Evolutionary conservation across 2,329 filamentous ascomycete species (phyloP).

Genomic region (Pleomassaria siparia): DNA sequence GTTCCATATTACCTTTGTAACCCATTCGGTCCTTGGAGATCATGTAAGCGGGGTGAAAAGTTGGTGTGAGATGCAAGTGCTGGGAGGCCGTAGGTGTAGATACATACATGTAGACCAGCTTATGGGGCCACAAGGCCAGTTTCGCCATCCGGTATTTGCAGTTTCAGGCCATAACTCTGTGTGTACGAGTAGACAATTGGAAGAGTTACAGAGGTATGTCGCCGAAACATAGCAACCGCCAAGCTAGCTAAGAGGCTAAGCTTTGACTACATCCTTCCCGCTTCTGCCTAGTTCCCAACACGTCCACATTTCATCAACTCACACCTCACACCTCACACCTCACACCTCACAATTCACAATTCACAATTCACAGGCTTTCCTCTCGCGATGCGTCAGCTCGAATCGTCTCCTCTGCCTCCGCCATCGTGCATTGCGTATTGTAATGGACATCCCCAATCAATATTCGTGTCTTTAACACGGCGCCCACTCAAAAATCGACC

Average conservation of each 20-base stretch:
- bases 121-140: background rate
- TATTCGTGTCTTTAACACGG: background rate
- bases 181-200: no score
- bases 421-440: background rate
- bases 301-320: background rate
- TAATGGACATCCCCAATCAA: background rate
- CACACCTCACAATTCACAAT: no score
- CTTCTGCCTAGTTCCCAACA: background rate
- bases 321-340: background rate
- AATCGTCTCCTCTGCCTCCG: background rate
- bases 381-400: background rate
- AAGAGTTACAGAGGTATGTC: no score
- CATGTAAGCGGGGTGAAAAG: no score
- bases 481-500: background rate
- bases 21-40: no score
- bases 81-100: no score
- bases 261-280: background rate
- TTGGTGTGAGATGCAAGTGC: no score
- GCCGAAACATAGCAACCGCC: conserved; percentile 1
- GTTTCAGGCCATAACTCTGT: background rate
- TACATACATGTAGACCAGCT: background rate
- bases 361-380: background rate
- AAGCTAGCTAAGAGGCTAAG: conserved; percentile 8
- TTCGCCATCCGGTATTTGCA: background rate
- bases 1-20: background rate